Evolutionary conservation across 1,284 basidiomycete species (phyloP).

Genomic region (Trichosporon inkin): DNA sequence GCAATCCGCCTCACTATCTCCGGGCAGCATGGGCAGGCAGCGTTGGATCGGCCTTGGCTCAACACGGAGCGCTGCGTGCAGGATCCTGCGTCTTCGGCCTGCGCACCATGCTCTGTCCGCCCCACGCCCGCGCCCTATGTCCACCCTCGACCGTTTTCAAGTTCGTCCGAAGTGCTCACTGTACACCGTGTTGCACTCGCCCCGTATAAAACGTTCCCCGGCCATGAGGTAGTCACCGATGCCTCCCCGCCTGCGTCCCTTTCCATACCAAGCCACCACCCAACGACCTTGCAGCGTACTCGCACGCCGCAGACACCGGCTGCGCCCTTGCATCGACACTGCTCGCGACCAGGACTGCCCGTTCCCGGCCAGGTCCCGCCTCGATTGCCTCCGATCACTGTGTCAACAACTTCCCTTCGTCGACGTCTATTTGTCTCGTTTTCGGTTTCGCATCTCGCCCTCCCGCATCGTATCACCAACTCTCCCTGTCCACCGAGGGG

Average conservation of each 20-base stretch:
- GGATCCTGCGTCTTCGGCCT: too few relatives aligned
- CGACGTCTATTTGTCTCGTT: too few relatives aligned
- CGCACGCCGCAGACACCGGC: not conserved
- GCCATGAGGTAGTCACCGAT: conserved; percentile 5
- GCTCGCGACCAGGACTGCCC: too few relatives aligned
- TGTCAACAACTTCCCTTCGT: too few relatives aligned
- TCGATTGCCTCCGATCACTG: too few relatives aligned
- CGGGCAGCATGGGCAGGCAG: not conserved
- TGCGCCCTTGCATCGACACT: not conserved
- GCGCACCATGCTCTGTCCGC: not conserved
- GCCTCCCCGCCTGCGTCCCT: not conserved
- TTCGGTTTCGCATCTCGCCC: too few relatives aligned
- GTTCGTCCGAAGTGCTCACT: not conserved
- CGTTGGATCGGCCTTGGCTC: not conserved
- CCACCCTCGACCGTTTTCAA: not conserved
- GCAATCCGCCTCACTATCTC: conserved; percentile 8
- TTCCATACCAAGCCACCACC: not conserved
- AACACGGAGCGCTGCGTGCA: too few relatives aligned
- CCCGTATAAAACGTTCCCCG: not conserved
- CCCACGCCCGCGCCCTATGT: not conserved
- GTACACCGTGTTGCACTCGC: not conserved
- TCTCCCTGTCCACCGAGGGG: too few relatives aligned
- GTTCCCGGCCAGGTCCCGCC: too few relatives aligned
- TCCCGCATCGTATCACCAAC: too few relatives aligned
- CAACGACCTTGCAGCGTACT: not conserved